Base-by-base conservation (phyloP, 164 flowering plant genomes). In the Aristolochia californica region DNA sequence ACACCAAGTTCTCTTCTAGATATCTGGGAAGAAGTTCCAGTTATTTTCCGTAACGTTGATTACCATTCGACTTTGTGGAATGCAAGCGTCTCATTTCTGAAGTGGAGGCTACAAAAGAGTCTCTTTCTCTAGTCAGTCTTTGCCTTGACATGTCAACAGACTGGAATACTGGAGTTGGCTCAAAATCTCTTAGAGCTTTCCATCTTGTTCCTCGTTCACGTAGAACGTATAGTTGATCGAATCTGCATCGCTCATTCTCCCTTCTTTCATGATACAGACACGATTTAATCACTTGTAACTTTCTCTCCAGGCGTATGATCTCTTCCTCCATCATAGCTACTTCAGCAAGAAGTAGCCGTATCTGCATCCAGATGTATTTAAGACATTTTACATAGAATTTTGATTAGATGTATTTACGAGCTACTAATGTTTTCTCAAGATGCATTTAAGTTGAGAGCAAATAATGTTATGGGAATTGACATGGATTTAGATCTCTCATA, bases 91-190 rank as follows among this genome's bases (percentile, higher is more conserved):
- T 65, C 54, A 66, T 26, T 21, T 85, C 88, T 45, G 75, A 70
- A n/a, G 74, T 66, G 49, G 84, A 72, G 22, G 75, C 73, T 13
- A 71, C 21, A 43, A 81, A 82, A 14, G 75, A 62, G 67, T 70
- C 74, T 67, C 83, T 65, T 45, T 66, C 70, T 55, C 66, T 70
- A 10, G 14, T 66, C 62, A 15, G 22, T 27, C 65, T 55, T 45
- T 30, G 59, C 30, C 38, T 54, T 55, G 25, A 26, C 45, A 45
- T 21, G 16, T 21, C 27, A 5, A 22, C 13, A 50, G 28, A 5
- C 5, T 17, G 50, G 10, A 22, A 23, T 22, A 13, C n/a, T 15
- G 21, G 38, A 21, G 45, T 17, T 43, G 22, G 51, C 16, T 57
- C 52, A 1, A 30, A 13, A 9, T 45, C 53, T 45, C 50, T 28